Evolutionary conservation across 208 protist species (phyloP).

Genomic region (Leishmania braziliensis): DNA sequence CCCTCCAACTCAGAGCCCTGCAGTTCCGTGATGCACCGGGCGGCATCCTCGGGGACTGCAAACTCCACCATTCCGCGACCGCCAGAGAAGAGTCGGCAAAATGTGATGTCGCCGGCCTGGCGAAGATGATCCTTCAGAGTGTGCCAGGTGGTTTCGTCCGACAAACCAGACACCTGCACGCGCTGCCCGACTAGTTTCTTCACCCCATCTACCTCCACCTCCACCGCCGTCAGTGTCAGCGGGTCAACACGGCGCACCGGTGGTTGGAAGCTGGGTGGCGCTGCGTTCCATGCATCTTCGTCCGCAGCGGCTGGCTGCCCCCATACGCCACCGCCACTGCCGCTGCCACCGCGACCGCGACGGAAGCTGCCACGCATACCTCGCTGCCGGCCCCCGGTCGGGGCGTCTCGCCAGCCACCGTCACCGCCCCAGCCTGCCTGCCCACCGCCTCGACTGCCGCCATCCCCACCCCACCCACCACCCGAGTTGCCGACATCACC

Average conservation of each 20-base stretch:
- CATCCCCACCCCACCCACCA: slow-evolving; percentile 19
- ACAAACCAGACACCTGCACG: slow-evolving; percentile 81
- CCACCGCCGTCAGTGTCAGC: slow-evolving; percentile 86
- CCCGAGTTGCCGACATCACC: slow-evolving; percentile 3
- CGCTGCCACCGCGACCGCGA: slow-evolving; percentile 40
- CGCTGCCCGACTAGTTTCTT: slow-evolving; percentile 90
- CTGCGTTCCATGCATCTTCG: slow-evolving; percentile 79
- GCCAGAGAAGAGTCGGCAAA: slow-evolving; percentile 73
- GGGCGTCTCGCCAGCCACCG: slow-evolving; percentile 27
- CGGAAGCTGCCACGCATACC: slow-evolving; percentile 34
- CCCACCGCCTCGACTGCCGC: slow-evolving; percentile 15
- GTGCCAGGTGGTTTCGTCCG: slow-evolving; percentile 88
- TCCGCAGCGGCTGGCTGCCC: slow-evolving; percentile 64
- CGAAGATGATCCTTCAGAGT: slow-evolving; percentile 91
- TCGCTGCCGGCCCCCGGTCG: slow-evolving; percentile 27
- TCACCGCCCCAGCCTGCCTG: slow-evolving; percentile 21
- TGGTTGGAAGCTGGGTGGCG: slow-evolving; percentile 82
- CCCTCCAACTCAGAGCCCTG: slow-evolving; percentile 88
- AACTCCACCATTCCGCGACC: slow-evolving; percentile 89
- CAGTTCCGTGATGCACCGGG: slow-evolving; percentile 82
- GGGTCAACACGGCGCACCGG: slow-evolving; percentile 87
- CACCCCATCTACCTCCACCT: slow-evolving; percentile 88
- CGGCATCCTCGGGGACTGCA: slow-evolving; percentile 78
- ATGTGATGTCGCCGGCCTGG: slow-evolving; percentile 80
- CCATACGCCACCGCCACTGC: slow-evolving; percentile 47